Base-by-base conservation (phyloP, 2,329 filamentous ascomycete species). In the Alternaria arborescens region DNA sequence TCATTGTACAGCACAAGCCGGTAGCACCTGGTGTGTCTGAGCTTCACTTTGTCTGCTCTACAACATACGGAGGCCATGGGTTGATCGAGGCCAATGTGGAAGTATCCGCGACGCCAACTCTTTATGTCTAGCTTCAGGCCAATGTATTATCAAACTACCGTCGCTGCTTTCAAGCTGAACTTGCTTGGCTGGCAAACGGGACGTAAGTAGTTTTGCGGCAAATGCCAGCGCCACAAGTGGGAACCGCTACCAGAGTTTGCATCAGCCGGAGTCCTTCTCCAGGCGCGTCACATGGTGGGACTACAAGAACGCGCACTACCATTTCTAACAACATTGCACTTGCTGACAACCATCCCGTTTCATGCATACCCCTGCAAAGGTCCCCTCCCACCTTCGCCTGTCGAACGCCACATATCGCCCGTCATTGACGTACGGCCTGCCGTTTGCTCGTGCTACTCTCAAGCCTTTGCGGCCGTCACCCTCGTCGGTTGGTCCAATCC, bases 361-460 rank as follows among this genome's bases (percentile, higher is more conserved):
- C 70, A 77, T 75, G 75, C 75, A 71, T 68, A 76, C 75, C 75
- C 74, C 73, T 77, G 75, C 67, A 66, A 68, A 46, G 36, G 57
- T 58, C 62, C 56, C 55, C 60, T 68, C 66, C 71, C 71, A 73
- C 72, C 72, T 70, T 71, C 68, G 67, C 66, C 70, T 62, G 66
- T 63, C 67, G 60, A 61, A 74, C 76, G 74, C 76, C 76, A 77
- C 76, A 73, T 69, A 73, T 76, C 71, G 73, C 70, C 71, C 74
- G 70, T 67, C 68, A 68, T 73, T 69, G 71, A 72, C 65, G 65
- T 72, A 69, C 71, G 62, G 74, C 65, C 60, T 74, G 71, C 71
- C 74, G 69, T 70, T 75, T 71, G 60, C 70, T 76, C 67, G 70
- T 71, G 61, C 68, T 68, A 64, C 67, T 65, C 61, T 71, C 68